Percentiles rank a stretch among this genome's conserved stretches.
These are phyloP conservation scores for Pseudogymnoascus sp. DNA, from an alignment of 2,329 filamentous ascomycete genomes.

Conservation along the genomic window DNA sequence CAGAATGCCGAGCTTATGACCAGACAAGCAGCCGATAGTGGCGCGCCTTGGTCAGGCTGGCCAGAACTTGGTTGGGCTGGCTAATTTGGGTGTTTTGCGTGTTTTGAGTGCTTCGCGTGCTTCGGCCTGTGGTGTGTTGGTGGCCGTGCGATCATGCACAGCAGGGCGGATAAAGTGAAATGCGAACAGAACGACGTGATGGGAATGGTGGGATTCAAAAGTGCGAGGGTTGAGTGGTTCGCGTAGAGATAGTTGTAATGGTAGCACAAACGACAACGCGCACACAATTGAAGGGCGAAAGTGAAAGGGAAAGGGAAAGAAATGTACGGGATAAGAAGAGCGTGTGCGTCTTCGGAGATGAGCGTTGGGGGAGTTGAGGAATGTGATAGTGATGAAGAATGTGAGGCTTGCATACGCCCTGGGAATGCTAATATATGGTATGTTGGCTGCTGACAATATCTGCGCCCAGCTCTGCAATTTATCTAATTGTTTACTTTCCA, in stretches of 20 bases:
- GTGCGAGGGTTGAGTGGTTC: not conserved
- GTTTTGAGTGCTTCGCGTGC: not conserved
- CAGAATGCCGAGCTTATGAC: constrained; percentile 3
- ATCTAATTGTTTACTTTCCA: not conserved
- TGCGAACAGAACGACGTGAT: not conserved
- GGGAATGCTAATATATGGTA: not conserved
- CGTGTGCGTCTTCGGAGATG: not conserved
- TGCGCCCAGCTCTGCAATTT: not conserved
- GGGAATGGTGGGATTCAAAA: not conserved
- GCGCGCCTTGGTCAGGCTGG: not conserved
- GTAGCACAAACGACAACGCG: not conserved
- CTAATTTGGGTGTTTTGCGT: not conserved
- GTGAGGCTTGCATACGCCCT: not conserved
- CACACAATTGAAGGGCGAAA: not conserved
- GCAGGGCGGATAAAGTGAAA: not conserved
- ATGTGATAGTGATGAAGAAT: constrained; percentile 2
- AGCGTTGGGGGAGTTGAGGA: not conserved
- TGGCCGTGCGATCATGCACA: not conserved
- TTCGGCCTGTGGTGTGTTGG: not conserved
- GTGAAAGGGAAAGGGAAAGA: too few relatives aligned
- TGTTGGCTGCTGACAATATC: not conserved
- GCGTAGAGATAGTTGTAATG: not conserved
- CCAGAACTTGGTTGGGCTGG: not conserved
- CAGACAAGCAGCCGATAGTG: not conserved
- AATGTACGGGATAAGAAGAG: not conserved